These are phyloP conservation scores for Fusarium tjaetaba DNA, from an alignment of 2,329 filamentous ascomycete genomes.

Conservation along the genomic window DNA sequence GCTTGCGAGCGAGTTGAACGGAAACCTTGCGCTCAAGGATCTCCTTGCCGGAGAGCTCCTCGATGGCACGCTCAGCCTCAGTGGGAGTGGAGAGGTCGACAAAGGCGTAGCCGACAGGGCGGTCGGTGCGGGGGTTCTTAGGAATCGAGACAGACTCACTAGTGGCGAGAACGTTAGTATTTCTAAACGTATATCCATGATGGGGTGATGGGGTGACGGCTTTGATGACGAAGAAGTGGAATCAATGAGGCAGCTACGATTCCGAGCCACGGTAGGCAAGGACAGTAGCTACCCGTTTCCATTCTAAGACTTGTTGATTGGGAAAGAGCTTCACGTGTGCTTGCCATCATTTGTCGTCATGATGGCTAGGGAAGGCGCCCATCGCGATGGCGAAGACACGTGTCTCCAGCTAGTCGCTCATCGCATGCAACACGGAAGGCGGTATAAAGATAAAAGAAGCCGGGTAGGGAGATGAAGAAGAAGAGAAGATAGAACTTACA, in stretches of 20 bases:
- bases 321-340: slow-evolving; percentile 11
- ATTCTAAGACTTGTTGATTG: neutral
- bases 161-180: slow-evolving; percentile 44
- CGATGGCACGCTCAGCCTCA: slow-evolving; percentile 95
- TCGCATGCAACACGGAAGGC: neutral
- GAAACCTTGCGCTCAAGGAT: slow-evolving; percentile 99
- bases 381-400: slow-evolving; percentile 35
- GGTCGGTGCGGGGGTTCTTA: slow-evolving; percentile 98
- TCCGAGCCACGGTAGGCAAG: neutral
- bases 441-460: neutral
- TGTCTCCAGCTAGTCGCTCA: slow-evolving; percentile 34
- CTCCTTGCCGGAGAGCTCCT: slow-evolving; percentile 95
- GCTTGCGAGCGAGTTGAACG: slow-evolving; percentile 97
- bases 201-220: neutral
- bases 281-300: neutral
- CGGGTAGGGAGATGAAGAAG: neutral
- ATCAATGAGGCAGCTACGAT: neutral
- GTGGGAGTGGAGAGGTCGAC: slow-evolving; percentile 95
- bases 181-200: neutral
- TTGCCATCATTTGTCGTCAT: slow-evolving; percentile 15
- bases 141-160: slow-evolving; percentile 99
- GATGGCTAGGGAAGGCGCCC: slow-evolving; percentile 14
- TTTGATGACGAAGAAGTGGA: neutral
- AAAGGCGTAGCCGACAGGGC: slow-evolving; percentile 98
- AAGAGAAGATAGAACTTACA: slow-evolving; percentile 72